These are phyloP conservation scores for Peniophora sp. DNA, from an alignment of 1,284 basidiomycete species.

Conservation along the genomic window DNA sequence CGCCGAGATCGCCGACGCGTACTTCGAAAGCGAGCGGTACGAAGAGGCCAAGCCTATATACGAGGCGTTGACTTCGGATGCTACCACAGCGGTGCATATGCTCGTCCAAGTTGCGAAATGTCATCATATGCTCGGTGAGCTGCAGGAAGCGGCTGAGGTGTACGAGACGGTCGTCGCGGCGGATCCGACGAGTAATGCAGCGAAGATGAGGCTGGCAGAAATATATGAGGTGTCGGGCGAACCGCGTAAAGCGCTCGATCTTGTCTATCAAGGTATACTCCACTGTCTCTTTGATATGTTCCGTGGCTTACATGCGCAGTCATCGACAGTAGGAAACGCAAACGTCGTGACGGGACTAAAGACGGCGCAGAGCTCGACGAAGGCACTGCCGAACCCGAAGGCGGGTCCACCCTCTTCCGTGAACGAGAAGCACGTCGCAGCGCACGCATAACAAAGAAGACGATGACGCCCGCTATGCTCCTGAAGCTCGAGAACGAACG, in stretches of 20 bases:
- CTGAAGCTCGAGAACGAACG: conserved; percentile 53
- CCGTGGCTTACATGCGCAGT: conserved; percentile 28
- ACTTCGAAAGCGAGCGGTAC: conserved; percentile 69
- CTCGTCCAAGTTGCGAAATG: conserved; percentile 69
- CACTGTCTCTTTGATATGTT: neutral
- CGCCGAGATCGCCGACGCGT: conserved; percentile 78
- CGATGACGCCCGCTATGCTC: conserved; percentile 38
- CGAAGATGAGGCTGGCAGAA: conserved; percentile 84
- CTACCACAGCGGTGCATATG: conserved; percentile 64
- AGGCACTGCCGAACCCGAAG: too few species aligned
- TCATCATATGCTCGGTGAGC: conserved; percentile 64
- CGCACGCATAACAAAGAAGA: conserved; percentile 23
- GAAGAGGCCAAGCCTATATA: conserved; percentile 75
- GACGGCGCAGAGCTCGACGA: too few species aligned
- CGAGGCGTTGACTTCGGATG: conserved; percentile 63
- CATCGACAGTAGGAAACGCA: conserved; percentile 58
- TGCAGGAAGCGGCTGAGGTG: conserved; percentile 72
- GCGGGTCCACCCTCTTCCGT: too few species aligned
- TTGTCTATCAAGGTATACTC: conserved; percentile 75
- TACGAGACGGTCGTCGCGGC: conserved; percentile 78
- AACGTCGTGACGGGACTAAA: conserved; percentile 15
- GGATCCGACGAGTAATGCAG: conserved; percentile 71
- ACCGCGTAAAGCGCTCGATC: conserved; percentile 73
- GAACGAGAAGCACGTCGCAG: conserved; percentile 9
- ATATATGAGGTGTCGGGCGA: conserved; percentile 81